phyloP scores from a whole-genome alignment of 495 filamentous ascomycete species.

The Aspergillus indologenus region DNA sequence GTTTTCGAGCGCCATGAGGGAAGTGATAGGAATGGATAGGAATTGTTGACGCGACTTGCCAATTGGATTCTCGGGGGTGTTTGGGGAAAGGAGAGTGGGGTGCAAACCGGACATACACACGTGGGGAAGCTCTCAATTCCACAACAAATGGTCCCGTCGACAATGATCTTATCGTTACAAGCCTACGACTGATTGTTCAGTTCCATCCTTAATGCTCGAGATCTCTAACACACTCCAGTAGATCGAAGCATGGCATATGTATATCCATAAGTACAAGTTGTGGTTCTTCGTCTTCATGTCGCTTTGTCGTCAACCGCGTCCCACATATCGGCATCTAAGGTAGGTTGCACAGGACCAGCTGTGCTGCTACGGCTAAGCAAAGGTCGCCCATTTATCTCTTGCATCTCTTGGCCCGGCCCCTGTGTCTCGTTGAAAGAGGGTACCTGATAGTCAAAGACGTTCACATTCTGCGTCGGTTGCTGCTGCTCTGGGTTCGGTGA shows the following conservation, averaged over 20 bases:
- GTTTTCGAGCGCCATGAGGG: slow-evolving; percentile 37
- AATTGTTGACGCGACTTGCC: not conserved
- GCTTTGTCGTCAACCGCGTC: slow-evolving; percentile 14
- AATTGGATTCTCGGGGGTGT: not conserved
- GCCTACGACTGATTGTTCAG: not conserved
- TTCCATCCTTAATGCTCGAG: too few relatives aligned
- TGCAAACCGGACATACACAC: slow-evolving; percentile 23
- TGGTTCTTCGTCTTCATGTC: slow-evolving; percentile 1
- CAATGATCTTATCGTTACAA: not conserved
- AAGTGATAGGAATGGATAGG: not conserved
- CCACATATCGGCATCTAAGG: slow-evolving; percentile 9
- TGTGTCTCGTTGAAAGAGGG: slow-evolving; percentile 33
- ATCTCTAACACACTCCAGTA: too few relatives aligned
- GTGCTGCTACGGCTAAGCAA: slow-evolving; percentile 23
- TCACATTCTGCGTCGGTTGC: slow-evolving; percentile 24
- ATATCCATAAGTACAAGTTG: not conserved
- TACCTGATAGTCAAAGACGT: slow-evolving; percentile 46
- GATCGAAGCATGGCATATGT: not conserved
- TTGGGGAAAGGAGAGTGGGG: not conserved
- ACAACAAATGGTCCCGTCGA: not conserved
- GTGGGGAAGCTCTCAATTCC: not conserved
- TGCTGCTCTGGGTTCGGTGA: slow-evolving; percentile 9
- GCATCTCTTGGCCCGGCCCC: slow-evolving; percentile 36
- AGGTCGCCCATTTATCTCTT: slow-evolving; percentile 28
- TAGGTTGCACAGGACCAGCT: slow-evolving; percentile 8